These are phyloP conservation scores for Chaetomium olivaceum DNA, from an alignment of 2,329 filamentous ascomycete species.

Conservation along the genomic window DNA sequence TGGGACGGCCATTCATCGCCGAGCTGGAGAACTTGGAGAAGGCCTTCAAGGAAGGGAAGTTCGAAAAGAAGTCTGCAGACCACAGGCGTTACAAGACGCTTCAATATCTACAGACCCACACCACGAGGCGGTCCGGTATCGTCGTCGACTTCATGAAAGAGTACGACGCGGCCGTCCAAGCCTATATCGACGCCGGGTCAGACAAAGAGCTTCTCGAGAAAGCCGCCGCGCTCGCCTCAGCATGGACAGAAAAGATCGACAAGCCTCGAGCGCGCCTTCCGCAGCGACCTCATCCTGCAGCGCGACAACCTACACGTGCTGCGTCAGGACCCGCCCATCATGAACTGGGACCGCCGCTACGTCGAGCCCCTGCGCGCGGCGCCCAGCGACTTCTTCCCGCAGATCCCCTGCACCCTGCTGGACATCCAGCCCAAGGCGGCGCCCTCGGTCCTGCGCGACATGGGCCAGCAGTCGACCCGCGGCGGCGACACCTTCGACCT, in stretches of 20 bases:
- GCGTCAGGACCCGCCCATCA: slow-evolving; percentile 49
- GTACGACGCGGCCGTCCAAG: slow-evolving; percentile 34
- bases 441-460: slow-evolving; percentile 50
- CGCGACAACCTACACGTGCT: slow-evolving; percentile 58
- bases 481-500: slow-evolving; percentile 55
- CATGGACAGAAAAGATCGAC: slow-evolving; percentile 41
- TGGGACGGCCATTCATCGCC: slow-evolving; percentile 45
- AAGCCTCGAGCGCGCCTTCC: slow-evolving; percentile 38
- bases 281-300: slow-evolving; percentile 42
- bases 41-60: slow-evolving; percentile 26
- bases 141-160: slow-evolving; percentile 38
- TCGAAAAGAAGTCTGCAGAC: slow-evolving; percentile 11
- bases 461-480: slow-evolving; percentile 43
- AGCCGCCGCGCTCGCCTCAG: slow-evolving; percentile 25
- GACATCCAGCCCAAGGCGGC: slow-evolving; percentile 65
- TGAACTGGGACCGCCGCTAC: slow-evolving; percentile 69
- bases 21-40: slow-evolving; percentile 46
- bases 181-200: slow-evolving; percentile 24
- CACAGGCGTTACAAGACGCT: slow-evolving; percentile 23
- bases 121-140: slow-evolving; percentile 24
- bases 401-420: slow-evolving; percentile 57
- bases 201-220: slow-evolving; percentile 10
- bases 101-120: slow-evolving; percentile 18
- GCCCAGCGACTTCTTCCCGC: slow-evolving; percentile 67
- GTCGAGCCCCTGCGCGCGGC: slow-evolving; percentile 67